Conservation (phyloP, 495 filamentous ascomycete species). For the Daldinia childiae region DNA sequence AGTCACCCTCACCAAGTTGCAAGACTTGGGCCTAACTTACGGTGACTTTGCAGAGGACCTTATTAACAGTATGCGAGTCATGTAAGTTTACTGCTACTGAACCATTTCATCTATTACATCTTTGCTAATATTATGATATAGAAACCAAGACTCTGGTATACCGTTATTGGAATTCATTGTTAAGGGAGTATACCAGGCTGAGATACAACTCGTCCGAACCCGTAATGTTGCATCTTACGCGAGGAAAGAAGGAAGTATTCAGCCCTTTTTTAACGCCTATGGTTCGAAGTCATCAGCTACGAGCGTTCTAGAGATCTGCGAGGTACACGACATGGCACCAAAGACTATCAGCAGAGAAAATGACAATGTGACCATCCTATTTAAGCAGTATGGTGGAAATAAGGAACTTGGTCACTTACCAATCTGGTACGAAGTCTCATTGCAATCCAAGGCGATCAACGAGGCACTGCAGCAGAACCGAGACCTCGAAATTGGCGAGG, state of each 20-base stretch:
- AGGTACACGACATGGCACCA: conserved; percentile 50
- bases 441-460: conserved; percentile 47
- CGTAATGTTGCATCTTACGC: conserved; percentile 42
- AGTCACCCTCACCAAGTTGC: conserved; percentile 40
- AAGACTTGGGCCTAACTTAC: conserved; percentile 39
- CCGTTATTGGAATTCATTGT: conserved; percentile 42
- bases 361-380: not conserved
- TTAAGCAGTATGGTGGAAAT: conserved; percentile 7
- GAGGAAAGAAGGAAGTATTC: conserved; percentile 22
- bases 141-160: conserved; percentile 17
- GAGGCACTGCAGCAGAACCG: conserved; percentile 50
- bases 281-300: conserved; percentile 1
- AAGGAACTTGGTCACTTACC: conserved; percentile 20
- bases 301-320: conserved; percentile 52
- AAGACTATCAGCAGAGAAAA: not conserved
- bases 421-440: conserved; percentile 55
- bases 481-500: conserved; percentile 50
- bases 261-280: not conserved
- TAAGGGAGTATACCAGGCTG: conserved; percentile 21
- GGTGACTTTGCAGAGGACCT: conserved; percentile 46
- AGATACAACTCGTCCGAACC: conserved; percentile 46
- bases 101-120: not conserved
- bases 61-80: conserved; percentile 47
- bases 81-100: conserved; percentile 44
- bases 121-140: conserved; percentile 21